Base-by-base conservation (phyloP, 441 rosid species). In the Populus trichocarpa region DNA sequence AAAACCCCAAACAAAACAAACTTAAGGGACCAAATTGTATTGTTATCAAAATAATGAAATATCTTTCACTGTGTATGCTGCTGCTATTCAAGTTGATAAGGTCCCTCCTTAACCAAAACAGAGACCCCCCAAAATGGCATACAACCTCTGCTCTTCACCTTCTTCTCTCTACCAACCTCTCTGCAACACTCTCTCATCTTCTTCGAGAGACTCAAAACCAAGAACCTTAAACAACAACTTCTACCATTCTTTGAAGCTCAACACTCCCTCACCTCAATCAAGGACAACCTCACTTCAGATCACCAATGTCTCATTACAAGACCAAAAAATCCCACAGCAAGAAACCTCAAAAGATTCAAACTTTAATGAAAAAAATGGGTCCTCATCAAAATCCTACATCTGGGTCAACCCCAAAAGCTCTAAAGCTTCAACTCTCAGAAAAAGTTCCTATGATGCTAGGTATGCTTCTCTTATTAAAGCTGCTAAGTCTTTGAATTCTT, bases 391-490 rank as follows among this genome's bases (percentile, higher is more conserved):
- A 81, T 82, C 87, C 80, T 78, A 84, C 84, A 81, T 84, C 67
- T 92, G 98, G 98, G 93, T 95, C 78, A 95, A 95, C 79, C 98
- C 98, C 81, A 89, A 81, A 8, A 93, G 96, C 80, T 92, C 92
- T 73, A 81, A 89, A 87, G 96, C 97, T 80, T 82, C 91, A 11
- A 85, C 78, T 74, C 92, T 95, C 18, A 85, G 84, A 81, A 42
- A 83, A 53, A 83, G 81, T 11, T 90, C 98, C 3, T 87, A 91
- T 71, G 94, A 90, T 75, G 85, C 94, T 28, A 89, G 95, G 94
- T 92, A 95, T 71, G 75, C 84, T 80, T 92, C 87, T 75, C 91
- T 95, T 42, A 76, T 91, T 22, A 86, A 88, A 81, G 50, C 88
- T 53, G 91, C 99, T 0, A 84, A 89, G 77, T 82, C 90, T 77